Percentiles rank a stretch among this genome's conserved stretches.
These are phyloP conservation scores for Hericium erinaceus DNA, from an alignment of 768 basidiomycete genomes.

Conservation along the genomic window DNA sequence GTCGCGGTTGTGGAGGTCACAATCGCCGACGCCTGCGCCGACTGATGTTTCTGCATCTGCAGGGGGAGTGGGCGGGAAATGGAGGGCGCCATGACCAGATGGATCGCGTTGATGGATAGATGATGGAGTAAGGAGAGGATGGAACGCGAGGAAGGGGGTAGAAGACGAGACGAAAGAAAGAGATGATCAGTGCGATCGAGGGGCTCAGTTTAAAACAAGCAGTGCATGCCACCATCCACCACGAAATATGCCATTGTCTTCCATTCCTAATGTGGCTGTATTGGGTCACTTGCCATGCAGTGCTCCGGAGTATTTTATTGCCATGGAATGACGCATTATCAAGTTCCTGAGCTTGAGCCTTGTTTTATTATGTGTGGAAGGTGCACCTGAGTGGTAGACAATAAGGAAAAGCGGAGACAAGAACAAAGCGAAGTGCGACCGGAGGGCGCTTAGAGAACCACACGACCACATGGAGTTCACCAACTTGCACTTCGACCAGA, in stretches of 20 bases:
- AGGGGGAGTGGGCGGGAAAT: constrained; percentile 12
- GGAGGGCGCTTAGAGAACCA: too few species aligned
- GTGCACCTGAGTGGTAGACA: too few species aligned
- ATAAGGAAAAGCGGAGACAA: too few species aligned
- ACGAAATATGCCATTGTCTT: neutral
- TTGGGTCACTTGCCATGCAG: neutral
- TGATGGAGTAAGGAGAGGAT: neutral
- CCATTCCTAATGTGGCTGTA: neutral
- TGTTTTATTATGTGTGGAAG: too few species aligned
- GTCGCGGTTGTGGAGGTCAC: constrained; percentile 3
- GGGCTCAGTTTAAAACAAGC: neutral
- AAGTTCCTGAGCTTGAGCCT: too few species aligned
- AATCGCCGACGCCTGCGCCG: constrained; percentile 4
- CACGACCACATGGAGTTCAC: too few species aligned
- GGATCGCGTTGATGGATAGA: neutral
- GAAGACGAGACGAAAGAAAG: neutral
- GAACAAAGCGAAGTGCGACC: too few species aligned
- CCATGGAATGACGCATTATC: too few species aligned
- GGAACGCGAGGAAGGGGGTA: neutral
- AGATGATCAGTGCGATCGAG: constrained; percentile 2
- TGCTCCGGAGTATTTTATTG: too few species aligned
- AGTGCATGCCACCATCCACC: neutral
- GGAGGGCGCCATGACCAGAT: constrained; percentile 6
- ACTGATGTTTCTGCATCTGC: constrained; percentile 2
- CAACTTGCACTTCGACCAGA: too few species aligned